Conservation (phyloP, 208 protist species). For the Jaenimonas drosophilae region DNA sequence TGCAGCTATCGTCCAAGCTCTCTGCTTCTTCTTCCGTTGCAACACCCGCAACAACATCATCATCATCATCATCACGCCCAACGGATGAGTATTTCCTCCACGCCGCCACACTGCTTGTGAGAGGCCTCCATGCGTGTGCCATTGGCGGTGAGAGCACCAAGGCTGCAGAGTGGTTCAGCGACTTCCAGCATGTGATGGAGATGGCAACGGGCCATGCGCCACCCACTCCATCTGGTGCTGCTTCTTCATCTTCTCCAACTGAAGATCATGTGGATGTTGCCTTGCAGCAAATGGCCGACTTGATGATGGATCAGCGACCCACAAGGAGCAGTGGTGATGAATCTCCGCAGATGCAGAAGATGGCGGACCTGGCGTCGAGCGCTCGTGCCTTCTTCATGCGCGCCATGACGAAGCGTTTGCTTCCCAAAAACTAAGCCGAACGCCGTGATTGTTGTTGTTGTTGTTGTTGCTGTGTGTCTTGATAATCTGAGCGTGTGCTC, state of each 20-base stretch:
- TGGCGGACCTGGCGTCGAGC: slow-evolving; percentile 20
- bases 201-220: too few species aligned
- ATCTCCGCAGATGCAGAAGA: neutral
- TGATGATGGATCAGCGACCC: too few species aligned
- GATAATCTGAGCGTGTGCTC: too few species aligned
- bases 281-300: too few species aligned
- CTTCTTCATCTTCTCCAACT: too few species aligned
- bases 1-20: slow-evolving; percentile 7
- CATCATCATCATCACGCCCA: neutral
- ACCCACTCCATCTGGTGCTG: too few species aligned
- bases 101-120: slow-evolving; percentile 25
- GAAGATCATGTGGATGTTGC: too few species aligned
- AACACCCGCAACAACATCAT: too few species aligned
- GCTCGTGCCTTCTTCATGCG: slow-evolving; percentile 56
- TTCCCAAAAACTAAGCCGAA: too few species aligned
- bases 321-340: too few species aligned
- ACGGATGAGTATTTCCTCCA: slow-evolving; percentile 1
- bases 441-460: too few species aligned
- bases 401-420: slow-evolving; percentile 71
- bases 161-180: slow-evolving; percentile 38
- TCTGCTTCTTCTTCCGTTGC: neutral
- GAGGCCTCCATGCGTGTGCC: slow-evolving; percentile 49
- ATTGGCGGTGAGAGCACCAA: slow-evolving; percentile 43
- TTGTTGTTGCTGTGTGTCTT: too few species aligned
- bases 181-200: slow-evolving; percentile 21